phyloP scores from a whole-genome alignment of 2,329 filamentous ascomycete genomes.

The Clathrospora elynae region DNA sequence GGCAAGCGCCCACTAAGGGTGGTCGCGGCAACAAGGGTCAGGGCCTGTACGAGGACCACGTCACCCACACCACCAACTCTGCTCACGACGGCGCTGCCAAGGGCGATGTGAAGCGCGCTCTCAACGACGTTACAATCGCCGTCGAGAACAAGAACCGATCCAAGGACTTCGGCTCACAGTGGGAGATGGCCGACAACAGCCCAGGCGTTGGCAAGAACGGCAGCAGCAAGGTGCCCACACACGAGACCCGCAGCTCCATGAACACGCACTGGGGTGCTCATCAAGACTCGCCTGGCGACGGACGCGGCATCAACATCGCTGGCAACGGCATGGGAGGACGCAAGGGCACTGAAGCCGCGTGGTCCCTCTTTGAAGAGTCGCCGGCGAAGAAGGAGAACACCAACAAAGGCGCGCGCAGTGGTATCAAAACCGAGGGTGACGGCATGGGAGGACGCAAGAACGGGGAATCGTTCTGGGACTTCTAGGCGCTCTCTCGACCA shows the following conservation, averaged over 20 bases:
- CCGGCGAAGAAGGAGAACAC: constrained; percentile 40
- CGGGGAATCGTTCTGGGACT: constrained; percentile 40
- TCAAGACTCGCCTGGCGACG: constrained; percentile 35
- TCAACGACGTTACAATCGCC: constrained; percentile 72
- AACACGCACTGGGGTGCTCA: constrained; percentile 43
- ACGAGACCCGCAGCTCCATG: constrained; percentile 66
- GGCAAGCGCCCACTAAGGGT: constrained; percentile 47
- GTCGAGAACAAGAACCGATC: constrained; percentile 74
- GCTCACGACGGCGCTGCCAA: constrained; percentile 56
- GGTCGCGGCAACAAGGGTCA: constrained; percentile 69
- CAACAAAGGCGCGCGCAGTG: constrained; percentile 25
- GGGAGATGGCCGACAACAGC: constrained; percentile 73
- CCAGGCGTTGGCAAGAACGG: constrained; percentile 53
- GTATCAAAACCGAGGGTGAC: constrained; percentile 46
- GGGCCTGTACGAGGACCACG: constrained; percentile 76
- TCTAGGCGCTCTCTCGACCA: constrained; percentile 18
- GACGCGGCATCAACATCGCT: constrained; percentile 44
- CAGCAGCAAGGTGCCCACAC: constrained; percentile 50
- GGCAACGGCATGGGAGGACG: constrained; percentile 52
- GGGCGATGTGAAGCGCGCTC: constrained; percentile 51
- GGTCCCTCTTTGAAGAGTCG: constrained; percentile 47
- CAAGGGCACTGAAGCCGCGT: constrained; percentile 45
- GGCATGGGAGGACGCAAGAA: constrained; percentile 50
- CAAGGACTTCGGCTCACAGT: constrained; percentile 80
- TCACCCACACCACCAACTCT: constrained; percentile 58